Evolutionary conservation across 2,329 filamentous ascomycete genomes (phyloP), one percentile per base, ranked within the genome.

Genomic region (Penicillium sp.): DNA sequence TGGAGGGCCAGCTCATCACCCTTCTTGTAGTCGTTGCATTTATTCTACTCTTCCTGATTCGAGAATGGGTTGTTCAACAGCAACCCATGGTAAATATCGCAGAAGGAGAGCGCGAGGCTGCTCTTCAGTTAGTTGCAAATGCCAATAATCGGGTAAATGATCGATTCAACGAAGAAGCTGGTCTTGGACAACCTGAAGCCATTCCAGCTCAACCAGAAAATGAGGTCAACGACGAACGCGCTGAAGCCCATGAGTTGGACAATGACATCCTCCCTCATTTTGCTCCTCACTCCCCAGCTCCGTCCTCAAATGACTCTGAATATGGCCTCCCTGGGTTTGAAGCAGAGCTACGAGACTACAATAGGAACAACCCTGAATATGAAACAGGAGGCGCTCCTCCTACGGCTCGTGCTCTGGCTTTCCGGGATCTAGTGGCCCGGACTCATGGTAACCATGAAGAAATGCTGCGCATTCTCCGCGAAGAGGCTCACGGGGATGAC

Each of bases 51-150:
- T 99, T 99, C 64, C 77, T 99, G 4, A 97, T 99, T 44, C 82
- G 95, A 44, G 94, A 99, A 76, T 99, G 96, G 83, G 94, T 99
- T 48, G 91, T 99, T 10, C 94, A 99, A 71, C 94, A 99, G 71
- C 94, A 99, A 69, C 94, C 93, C 5, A 88, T 92, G 61, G 88
- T 94, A 63, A 95, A 96, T 66, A 87, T 94, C 78, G 88, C 86
- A 0, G 87, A 74, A 61, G 72, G 69, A 10, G 76, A 70, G 67
- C 79, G 73, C 57, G 78, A 74, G 67, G 84, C 82, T 11, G 82
- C 78, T 8, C 74, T 75, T n/a, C 78, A 78, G 50, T 54, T 76
- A 36, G 71, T 77, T 46, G 73, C 74, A 8, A 75, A 74, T 55
- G 51, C 37, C 12, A 55, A 64, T 19, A 55, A 61, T 17, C 54